Percentiles rank a stretch among this genome's conserved stretches.
Conservation (phyloP, 2,329 filamentous ascomycete genomes). For the Thelonectria blattea region DNA sequence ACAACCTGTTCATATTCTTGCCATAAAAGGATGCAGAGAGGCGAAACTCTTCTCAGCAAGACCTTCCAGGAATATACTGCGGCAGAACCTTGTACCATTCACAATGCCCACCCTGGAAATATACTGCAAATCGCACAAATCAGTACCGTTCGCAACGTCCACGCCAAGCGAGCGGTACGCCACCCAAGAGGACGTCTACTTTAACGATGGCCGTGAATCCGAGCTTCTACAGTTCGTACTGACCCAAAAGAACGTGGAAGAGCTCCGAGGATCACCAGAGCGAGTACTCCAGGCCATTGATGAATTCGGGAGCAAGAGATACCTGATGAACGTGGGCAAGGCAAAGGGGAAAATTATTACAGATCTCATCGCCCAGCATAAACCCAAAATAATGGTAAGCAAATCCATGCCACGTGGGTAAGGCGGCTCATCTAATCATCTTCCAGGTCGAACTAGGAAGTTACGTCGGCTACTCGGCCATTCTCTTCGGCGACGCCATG, state of each 20-base stretch:
- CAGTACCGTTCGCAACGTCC: slow-evolving; percentile 20
- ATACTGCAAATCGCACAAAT: too few species aligned
- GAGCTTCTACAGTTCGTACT: slow-evolving; percentile 75
- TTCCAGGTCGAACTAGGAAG: slow-evolving; percentile 75
- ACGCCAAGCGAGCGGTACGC: slow-evolving; percentile 48
- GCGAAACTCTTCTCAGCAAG: neutral
- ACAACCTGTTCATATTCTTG: neutral
- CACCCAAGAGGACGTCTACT: slow-evolving; percentile 51
- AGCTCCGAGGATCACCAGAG: slow-evolving; percentile 67
- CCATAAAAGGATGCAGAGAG: neutral
- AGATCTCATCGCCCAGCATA: slow-evolving; percentile 69
- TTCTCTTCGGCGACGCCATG: slow-evolving; percentile 75
- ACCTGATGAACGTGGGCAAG: slow-evolving; percentile 81
- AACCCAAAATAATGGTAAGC: slow-evolving; percentile 68
- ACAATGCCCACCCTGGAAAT: too few species aligned
- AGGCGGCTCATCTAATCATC: neutral
- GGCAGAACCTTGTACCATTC: neutral
- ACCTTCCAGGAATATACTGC: neutral
- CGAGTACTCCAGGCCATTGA: slow-evolving; percentile 74
- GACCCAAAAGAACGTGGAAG: slow-evolving; percentile 63
- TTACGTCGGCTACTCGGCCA: slow-evolving; percentile 82
- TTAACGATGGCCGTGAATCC: slow-evolving; percentile 75
- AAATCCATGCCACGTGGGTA: neutral
- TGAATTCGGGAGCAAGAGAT: slow-evolving; percentile 67
- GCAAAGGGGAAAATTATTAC: slow-evolving; percentile 75